These are phyloP conservation scores for Ogataea pilisensis DNA, from an alignment of 805 yeast species.

Conservation along the genomic window DNA sequence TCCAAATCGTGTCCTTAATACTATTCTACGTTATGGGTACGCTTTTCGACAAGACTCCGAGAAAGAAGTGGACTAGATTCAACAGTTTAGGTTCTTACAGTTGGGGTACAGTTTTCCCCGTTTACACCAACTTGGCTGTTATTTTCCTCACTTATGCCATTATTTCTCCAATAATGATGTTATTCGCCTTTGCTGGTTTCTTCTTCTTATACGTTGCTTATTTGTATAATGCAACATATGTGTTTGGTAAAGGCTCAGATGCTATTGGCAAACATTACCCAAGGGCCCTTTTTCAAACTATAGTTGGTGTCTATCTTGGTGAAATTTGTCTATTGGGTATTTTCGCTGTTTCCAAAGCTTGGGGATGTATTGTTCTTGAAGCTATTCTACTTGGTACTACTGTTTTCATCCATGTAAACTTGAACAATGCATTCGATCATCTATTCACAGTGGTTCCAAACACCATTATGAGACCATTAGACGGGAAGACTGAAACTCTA, in stretches of 20 bases:
- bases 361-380: conserved; percentile 89
- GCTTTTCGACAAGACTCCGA: conserved; percentile 56
- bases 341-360: conserved; percentile 85
- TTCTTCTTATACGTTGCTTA: conserved; percentile 70
- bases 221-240: conserved; percentile 72
- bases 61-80: conserved; percentile 65
- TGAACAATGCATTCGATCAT: conserved; percentile 63
- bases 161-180: conserved; percentile 77
- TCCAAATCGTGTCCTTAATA: conserved; percentile 57
- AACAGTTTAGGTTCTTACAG: conserved; percentile 45
- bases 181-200: conserved; percentile 72
- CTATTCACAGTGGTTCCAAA: conserved; percentile 58
- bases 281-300: conserved; percentile 81
- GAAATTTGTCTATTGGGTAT: conserved; percentile 83
- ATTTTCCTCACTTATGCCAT: conserved; percentile 64
- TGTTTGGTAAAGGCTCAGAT: conserved; percentile 63
- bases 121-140: conserved; percentile 65
- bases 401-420: conserved; percentile 59
- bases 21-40: conserved; percentile 56
- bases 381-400: conserved; percentile 63
- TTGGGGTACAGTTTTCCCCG: conserved; percentile 81
- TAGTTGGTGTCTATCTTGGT: conserved; percentile 84
- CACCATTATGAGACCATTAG: conserved; percentile 73
- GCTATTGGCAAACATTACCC: conserved; percentile 82
- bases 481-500: conserved; percentile 62